Percentiles rank a stretch among this genome's conserved stretches.
Evolutionary conservation across 257 asterid species (phyloP).

Genomic region (Linaria vulgaris): DNA sequence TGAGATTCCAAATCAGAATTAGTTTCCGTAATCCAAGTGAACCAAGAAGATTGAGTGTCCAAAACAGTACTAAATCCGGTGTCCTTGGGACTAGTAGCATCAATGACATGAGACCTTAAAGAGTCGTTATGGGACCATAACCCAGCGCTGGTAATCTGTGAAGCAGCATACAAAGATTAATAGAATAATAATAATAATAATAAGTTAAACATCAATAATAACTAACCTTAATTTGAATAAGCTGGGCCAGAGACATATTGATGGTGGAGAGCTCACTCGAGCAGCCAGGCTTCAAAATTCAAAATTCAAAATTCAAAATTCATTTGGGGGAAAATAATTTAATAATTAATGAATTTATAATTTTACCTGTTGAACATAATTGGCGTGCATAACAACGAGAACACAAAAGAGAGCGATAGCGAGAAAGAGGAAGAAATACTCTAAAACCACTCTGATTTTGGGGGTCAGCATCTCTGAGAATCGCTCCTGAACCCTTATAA

Average conservation of each 20-base stretch:
- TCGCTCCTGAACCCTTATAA: slow-evolving; percentile 94
- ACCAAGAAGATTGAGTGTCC: slow-evolving; percentile 56
- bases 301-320: not conserved
- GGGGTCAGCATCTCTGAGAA: slow-evolving; percentile 88
- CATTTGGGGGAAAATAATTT: not conserved
- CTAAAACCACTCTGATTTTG: slow-evolving; percentile 75
- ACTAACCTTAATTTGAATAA: slow-evolving; percentile 81
- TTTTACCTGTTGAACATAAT: slow-evolving; percentile 89
- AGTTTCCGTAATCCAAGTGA: slow-evolving; percentile 63
- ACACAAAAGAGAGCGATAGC: slow-evolving; percentile 88
- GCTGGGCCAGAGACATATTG: slow-evolving; percentile 66
- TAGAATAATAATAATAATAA: too few species aligned
- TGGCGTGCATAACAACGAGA: slow-evolving; percentile 99
- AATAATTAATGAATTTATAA: not conserved
- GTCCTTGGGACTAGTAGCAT: slow-evolving; percentile 41
- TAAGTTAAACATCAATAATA: not conserved
- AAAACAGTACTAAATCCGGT: slow-evolving; percentile 41
- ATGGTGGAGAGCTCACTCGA: slow-evolving; percentile 75
- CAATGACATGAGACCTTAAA: slow-evolving; percentile 28
- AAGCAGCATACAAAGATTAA: too few species aligned
- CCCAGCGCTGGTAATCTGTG: slow-evolving; percentile 81
- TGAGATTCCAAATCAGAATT: slow-evolving; percentile 54
- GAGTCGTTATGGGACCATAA: slow-evolving; percentile 72
- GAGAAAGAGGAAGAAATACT: slow-evolving; percentile 71
- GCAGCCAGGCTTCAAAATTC: slow-evolving; percentile 81